phyloP scores from a whole-genome alignment of 805 yeast species.

The Zygosaccharomyces siamensis region DNA sequence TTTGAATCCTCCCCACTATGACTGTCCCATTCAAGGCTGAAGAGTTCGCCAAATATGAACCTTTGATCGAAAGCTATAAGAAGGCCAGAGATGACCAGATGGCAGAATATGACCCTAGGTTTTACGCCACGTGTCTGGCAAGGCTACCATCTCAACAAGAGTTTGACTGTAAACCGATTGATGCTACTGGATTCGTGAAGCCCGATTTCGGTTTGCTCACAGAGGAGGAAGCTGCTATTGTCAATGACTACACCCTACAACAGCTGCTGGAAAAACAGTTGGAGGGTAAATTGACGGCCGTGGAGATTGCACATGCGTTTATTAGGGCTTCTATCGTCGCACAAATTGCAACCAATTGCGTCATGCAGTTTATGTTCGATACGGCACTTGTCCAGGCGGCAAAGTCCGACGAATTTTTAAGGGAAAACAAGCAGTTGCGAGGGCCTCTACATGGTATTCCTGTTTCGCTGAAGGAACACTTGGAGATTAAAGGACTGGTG shows the following conservation, averaged over 20 bases:
- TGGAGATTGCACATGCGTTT: conserved; percentile 53
- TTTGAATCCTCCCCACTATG: not conserved
- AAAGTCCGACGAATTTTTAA: conserved; percentile 50
- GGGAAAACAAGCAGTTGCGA: conserved; percentile 45
- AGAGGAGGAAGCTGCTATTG: conserved; percentile 37
- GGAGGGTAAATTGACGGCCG: conserved; percentile 44
- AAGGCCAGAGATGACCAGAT: conserved; percentile 21
- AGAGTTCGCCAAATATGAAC: conserved; percentile 15
- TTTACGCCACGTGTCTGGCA: conserved; percentile 16
- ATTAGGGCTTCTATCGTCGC: conserved; percentile 61
- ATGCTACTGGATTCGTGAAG: conserved; percentile 17
- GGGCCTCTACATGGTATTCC: conserved; percentile 74
- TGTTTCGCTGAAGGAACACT: conserved; percentile 62
- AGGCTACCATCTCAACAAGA: conserved; percentile 19
- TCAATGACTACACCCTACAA: conserved; percentile 41
- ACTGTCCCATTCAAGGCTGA: conserved; percentile 1
- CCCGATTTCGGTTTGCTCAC: conserved; percentile 23
- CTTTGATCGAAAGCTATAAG: conserved; percentile 22
- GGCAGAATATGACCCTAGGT: conserved; percentile 20
- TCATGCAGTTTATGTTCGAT: conserved; percentile 57
- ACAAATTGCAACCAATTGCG: conserved; percentile 57
- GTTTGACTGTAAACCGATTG: conserved; percentile 23
- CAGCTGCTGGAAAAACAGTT: conserved; percentile 43
- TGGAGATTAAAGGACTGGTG: conserved; percentile 47
- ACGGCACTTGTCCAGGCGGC: conserved; percentile 57